A percentile compares a stretch with the other conserved stretches of the same genome.
These are phyloP conservation scores for Salisapilia sapeloensis DNA, from an alignment of 352 stramenopile species.

Conservation along the genomic window DNA sequence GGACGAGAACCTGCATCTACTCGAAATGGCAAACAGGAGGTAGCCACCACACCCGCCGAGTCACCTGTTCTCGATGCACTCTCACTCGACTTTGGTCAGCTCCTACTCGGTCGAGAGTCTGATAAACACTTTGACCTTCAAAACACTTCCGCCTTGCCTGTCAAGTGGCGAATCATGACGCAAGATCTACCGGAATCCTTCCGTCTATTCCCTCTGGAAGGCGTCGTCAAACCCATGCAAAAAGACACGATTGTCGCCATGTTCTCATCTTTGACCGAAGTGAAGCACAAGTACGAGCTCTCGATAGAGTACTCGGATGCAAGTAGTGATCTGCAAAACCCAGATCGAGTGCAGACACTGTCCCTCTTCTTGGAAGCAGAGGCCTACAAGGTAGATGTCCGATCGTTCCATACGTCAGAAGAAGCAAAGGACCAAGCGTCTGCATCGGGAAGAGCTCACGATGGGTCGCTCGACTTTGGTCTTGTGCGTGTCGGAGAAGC, in stretches of 20 bases:
- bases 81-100: conserved; percentile 82
- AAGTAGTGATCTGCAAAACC: conserved; percentile 34
- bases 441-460: conserved; percentile 5
- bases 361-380: conserved; percentile 50
- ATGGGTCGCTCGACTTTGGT: conserved; percentile 84
- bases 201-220: conserved; percentile 48
- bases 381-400: conserved; percentile 85
- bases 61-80: conserved; percentile 1
- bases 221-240: conserved; percentile 55
- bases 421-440: conserved; percentile 2
- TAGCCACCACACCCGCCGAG: background rate
- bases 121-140: conserved; percentile 77
- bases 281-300: conserved; percentile 39
- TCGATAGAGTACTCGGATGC: conserved; percentile 71
- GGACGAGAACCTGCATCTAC: background rate
- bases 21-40: conserved; percentile 1
- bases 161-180: conserved; percentile 42
- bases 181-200: conserved; percentile 37
- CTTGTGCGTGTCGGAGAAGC: conserved; percentile 83
- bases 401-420: conserved; percentile 29
- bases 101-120: conserved; percentile 80
- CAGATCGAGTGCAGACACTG: conserved; percentile 13
- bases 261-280: conserved; percentile 55
- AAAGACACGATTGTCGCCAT: conserved; percentile 33
- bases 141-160: conserved; percentile 62